These are phyloP conservation scores for Oehlia diaphana DNA, from an alignment of 192 early-diverging fungal genomes.

Conservation along the genomic window DNA sequence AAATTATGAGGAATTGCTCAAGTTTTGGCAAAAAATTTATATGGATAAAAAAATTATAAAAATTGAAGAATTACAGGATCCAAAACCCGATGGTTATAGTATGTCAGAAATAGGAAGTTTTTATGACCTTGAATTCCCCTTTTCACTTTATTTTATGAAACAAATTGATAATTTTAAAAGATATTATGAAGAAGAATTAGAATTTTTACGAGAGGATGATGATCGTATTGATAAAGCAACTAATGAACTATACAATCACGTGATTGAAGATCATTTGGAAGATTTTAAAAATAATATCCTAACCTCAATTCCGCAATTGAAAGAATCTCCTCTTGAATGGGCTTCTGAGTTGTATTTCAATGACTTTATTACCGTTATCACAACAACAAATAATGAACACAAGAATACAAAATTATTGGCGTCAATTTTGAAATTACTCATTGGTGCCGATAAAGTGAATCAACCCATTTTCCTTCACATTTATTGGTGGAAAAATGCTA, in stretches of 20 bases:
- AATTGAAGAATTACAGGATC: slow-evolving; percentile 14
- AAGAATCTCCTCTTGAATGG: neutral
- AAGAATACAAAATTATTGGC: neutral
- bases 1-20: neutral
- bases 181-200: slow-evolving; percentile 16
- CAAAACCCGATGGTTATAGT: slow-evolving; percentile 20
- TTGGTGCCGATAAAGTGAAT: neutral
- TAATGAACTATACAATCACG: neutral
- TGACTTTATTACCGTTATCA: slow-evolving; percentile 18
- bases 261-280: neutral
- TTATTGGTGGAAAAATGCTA: slow-evolving; percentile 25
- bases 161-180: slow-evolving; percentile 22
- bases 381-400: neutral
- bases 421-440: neutral
- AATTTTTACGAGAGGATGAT: neutral
- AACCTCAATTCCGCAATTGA: neutral
- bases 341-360: slow-evolving; percentile 18
- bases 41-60: slow-evolving; percentile 19
- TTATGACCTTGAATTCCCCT: slow-evolving; percentile 18
- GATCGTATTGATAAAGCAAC: slow-evolving; percentile 15
- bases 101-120: neutral
- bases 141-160: slow-evolving; percentile 28
- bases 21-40: slow-evolving; percentile 12
- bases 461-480: slow-evolving; percentile 19
- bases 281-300: neutral